Conservation (phyloP, 257 asterid species). For the Dorcoceras hygrometricum region DNA sequence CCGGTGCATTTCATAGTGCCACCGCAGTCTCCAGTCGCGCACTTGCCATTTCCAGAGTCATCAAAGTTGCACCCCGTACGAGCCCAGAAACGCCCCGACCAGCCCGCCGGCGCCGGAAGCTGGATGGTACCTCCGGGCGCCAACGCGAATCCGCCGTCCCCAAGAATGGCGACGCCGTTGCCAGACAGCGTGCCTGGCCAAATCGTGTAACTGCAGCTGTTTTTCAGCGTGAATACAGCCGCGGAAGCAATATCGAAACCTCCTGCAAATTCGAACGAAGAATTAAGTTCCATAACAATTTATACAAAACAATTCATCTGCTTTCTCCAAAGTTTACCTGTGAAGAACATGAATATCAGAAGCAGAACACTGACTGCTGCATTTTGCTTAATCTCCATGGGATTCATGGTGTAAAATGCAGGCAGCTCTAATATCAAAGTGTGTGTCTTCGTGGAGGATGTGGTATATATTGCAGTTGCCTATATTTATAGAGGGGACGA, state of each 20-base stretch:
- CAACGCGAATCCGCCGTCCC: constrained; percentile 64
- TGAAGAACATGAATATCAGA: constrained; percentile 21
- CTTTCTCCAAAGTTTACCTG: constrained; percentile 29
- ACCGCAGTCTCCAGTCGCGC: constrained; percentile 81
- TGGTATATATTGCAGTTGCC: background rate
- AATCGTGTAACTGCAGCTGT: constrained; percentile 62
- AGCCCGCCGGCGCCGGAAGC: constrained; percentile 67
- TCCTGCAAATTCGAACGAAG: constrained; percentile 33
- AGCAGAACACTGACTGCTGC: constrained; percentile 11
- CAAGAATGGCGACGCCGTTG: constrained; percentile 58
- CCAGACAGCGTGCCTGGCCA: constrained; percentile 97
- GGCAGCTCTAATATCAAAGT: background rate
- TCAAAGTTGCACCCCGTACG: constrained; percentile 73
- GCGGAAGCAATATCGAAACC: constrained; percentile 31
- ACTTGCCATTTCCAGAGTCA: constrained; percentile 52
- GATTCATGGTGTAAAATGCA: background rate
- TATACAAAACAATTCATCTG: background rate
- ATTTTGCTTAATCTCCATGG: constrained; percentile 26
- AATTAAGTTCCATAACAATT: background rate
- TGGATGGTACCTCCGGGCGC: constrained; percentile 60
- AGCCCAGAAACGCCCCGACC: constrained; percentile 98
- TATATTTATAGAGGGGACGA: background rate
- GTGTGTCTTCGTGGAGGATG: background rate
- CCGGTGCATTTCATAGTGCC: constrained; percentile 48
- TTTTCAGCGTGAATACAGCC: constrained; percentile 62